Evolutionary conservation across 768 basidiomycete genomes (phyloP), one percentile per base, ranked within the genome.

Genomic region (Hygrophoropsis aurantiaca): DNA sequence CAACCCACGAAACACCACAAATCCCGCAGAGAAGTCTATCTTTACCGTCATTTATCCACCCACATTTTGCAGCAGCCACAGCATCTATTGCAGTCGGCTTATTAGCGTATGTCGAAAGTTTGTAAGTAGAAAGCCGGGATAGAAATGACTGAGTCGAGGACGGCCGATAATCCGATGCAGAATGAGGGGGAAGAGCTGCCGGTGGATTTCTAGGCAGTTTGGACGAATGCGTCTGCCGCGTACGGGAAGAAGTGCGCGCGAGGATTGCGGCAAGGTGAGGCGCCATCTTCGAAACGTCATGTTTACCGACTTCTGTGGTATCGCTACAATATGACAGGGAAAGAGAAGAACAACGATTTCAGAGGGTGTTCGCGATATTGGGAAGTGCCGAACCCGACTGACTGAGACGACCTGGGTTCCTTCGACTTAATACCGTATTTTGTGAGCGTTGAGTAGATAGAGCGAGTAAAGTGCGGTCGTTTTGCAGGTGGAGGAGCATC

Each of bases 41-140:
- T 64, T 87, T 90, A 35, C 87, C 87, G 42, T 90, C 82, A 51
- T 92, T 92, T 19, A 78, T 70, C 90, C 90, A 93, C 2, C 90
- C 90, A 58, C 86, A 88, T 62, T 80, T 87, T 0, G 89, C 74
- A 3, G 90, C 89, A 15, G 89, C 82, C 11, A 91, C 87, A 1
- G 89, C 84, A 47, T 92, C 81, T 23, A 91, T 83, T 9, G 73
- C 71, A 0, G 79, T 45, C 1, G 89, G 87, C 61, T 92, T 92
- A 53, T 86, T 87, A 15, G 84, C 75, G 57, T 90, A 93, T 0
- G 90, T 91, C 10, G 85, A 68, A 23, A 92, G 76, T 61, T 85
- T 91, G 66, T 78, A 93, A 1, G 90, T 90, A 1, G 80, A 71
- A 2, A 93, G 78, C 35, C 90, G 85, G 13, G 78, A 71, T 20